These are phyloP conservation scores for Bipolaris sorokiniana DNA, from an alignment of 2,329 filamentous ascomycete species.

Conservation along the genomic window DNA sequence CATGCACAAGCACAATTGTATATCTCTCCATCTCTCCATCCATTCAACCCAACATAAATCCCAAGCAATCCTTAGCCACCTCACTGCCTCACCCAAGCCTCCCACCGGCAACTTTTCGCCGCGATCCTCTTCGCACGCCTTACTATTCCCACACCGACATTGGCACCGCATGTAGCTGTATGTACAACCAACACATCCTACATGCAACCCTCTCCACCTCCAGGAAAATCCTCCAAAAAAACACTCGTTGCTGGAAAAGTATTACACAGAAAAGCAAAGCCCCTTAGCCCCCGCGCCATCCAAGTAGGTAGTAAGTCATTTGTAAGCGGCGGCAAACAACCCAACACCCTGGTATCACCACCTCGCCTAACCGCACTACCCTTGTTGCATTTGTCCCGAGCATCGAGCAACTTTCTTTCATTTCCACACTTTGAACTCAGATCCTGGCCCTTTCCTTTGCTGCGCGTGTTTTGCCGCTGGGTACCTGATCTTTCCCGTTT, in stretches of 20 bases:
- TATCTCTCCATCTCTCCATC: no score
- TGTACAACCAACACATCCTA: not conserved
- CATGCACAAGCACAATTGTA: not conserved
- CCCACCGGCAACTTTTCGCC: not conserved
- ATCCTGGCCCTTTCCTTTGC: no score
- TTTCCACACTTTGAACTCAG: not conserved
- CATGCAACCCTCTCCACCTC: no score
- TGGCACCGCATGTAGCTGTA: not conserved
- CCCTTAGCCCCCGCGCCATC: no score
- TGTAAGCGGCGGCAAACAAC: no score
- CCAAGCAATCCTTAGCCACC: no score
- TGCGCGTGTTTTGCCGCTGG: not conserved
- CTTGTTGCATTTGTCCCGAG: constrained; percentile 27
- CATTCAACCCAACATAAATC: no score
- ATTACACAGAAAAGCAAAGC: no score
- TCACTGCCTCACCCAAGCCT: not conserved
- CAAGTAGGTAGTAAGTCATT: no score
- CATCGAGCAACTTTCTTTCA: constrained; percentile 18
- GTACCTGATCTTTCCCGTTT: not conserved
- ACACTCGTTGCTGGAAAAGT: no score
- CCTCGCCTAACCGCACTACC: constrained; percentile 11
- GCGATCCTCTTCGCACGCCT: not conserved
- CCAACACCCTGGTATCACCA: not conserved
- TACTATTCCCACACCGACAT: not conserved
- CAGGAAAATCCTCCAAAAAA: no score